These are phyloP conservation scores for Oxytropis ochrocephala DNA, from an alignment of 306 rosid genomes.

Conservation along the genomic window DNA sequence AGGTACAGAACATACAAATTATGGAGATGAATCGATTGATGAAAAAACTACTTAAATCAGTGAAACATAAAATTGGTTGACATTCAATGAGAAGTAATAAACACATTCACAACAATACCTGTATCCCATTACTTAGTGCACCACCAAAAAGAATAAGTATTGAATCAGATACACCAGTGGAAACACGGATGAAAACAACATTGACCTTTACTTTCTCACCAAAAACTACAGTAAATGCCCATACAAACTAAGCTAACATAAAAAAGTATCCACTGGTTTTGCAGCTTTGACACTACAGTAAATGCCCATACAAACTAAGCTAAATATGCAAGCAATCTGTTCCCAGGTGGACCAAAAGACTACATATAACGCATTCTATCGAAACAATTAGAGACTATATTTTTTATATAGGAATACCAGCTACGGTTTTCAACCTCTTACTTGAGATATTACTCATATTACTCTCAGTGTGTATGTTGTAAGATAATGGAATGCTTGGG, in stretches of 20 bases:
- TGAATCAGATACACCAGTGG: constrained; percentile 94
- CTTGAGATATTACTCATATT: background rate
- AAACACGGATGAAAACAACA: constrained; percentile 89
- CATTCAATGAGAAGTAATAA: too few species aligned
- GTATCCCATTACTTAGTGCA: constrained; percentile 55
- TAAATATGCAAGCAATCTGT: background rate
- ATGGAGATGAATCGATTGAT: too few species aligned
- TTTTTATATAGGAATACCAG: background rate
- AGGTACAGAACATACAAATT: too few species aligned
- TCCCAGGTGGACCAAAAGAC: background rate
- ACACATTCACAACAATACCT: too few species aligned
- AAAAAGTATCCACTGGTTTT: background rate
- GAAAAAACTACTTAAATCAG: too few species aligned
- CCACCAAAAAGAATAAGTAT: constrained; percentile 84
- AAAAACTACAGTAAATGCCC: constrained; percentile 97
- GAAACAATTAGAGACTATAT: background rate
- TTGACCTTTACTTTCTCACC: constrained; percentile 93
- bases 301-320: background rate
- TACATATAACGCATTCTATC: background rate
- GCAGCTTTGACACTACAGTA: background rate
- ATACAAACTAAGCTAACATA: constrained; percentile 11
- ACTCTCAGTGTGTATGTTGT: background rate
- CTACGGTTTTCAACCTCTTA: background rate
- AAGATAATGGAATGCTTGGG: too few species aligned
- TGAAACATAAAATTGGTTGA: too few species aligned